phyloP scores from a whole-genome alignment of 345 rosid genomes.

The Microthlaspi erraticum region DNA sequence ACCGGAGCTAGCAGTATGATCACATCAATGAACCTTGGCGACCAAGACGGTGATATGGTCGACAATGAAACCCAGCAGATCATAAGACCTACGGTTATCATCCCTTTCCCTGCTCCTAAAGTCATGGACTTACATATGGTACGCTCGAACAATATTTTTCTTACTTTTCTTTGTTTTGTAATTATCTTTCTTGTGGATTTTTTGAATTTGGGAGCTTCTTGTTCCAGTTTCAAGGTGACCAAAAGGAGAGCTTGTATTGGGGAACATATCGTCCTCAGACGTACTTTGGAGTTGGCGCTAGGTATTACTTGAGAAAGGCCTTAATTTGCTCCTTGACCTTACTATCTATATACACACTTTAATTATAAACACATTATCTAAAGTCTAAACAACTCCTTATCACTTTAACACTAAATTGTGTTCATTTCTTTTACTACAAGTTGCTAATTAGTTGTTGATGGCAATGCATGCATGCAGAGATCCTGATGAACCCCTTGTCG shows the following conservation, averaged over 20 bases:
- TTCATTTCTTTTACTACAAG: not conserved
- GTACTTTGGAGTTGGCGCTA: slow-evolving; percentile 86
- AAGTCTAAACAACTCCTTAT: too few species aligned
- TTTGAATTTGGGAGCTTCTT: slow-evolving; percentile 15
- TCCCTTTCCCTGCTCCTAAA: slow-evolving; percentile 84
- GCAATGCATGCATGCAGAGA: too few species aligned
- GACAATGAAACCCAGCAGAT: slow-evolving; percentile 43
- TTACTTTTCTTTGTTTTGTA: not conserved
- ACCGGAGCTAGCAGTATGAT: slow-evolving; percentile 51
- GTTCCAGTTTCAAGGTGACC: slow-evolving; percentile 77
- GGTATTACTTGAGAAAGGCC: slow-evolving; percentile 47
- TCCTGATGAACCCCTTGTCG: slow-evolving; percentile 83
- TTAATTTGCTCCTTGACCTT: too few species aligned
- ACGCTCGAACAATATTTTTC: not conserved
- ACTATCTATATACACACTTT: too few species aligned
- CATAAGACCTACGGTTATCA: slow-evolving; percentile 73
- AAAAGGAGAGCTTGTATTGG: slow-evolving; percentile 85
- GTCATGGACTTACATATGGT: slow-evolving; percentile 77
- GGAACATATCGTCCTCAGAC: slow-evolving; percentile 89
- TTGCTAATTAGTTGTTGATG: slow-evolving; percentile 32
- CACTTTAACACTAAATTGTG: slow-evolving; percentile 11
- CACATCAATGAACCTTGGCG: slow-evolving; percentile 45
- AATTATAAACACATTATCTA: too few species aligned
- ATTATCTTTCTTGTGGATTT: not conserved
- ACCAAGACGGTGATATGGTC: slow-evolving; percentile 34